These are phyloP conservation scores for Yamadazyma philogaea DNA, from an alignment of 805 yeast genomes.

Conservation along the genomic window DNA sequence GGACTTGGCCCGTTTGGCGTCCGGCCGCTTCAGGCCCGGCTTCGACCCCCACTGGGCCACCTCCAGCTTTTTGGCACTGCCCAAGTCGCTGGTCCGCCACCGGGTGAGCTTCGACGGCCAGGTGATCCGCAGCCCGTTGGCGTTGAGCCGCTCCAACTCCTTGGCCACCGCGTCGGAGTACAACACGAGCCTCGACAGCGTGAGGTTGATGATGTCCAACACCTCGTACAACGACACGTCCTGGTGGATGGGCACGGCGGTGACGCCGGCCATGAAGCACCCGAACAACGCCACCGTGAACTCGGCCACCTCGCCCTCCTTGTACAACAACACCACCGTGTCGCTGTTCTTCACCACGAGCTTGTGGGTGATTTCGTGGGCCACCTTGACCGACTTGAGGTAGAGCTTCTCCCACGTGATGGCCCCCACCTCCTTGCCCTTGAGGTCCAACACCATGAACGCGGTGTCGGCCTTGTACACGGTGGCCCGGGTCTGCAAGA, in stretches of 20 bases:
- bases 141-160: slow-evolving; percentile 62
- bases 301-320: slow-evolving; percentile 79
- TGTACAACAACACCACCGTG: slow-evolving; percentile 79
- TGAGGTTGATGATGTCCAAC: slow-evolving; percentile 63
- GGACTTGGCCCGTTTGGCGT: slow-evolving; percentile 14
- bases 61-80: slow-evolving; percentile 47
- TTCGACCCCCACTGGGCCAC: slow-evolving; percentile 23
- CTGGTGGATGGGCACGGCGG: slow-evolving; percentile 89
- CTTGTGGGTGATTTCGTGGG: slow-evolving; percentile 74
- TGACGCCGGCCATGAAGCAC: slow-evolving; percentile 88
- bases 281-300: slow-evolving; percentile 85
- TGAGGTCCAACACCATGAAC: slow-evolving; percentile 64
- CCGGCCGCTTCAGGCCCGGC: slow-evolving; percentile 13
- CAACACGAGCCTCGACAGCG: slow-evolving; percentile 74
- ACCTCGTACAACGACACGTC: slow-evolving; percentile 68
- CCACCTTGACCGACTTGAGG: slow-evolving; percentile 79
- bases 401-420: slow-evolving; percentile 91
- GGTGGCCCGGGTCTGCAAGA: slow-evolving; percentile 69
- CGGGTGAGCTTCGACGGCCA: slow-evolving; percentile 76
- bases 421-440: slow-evolving; percentile 73
- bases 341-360: slow-evolving; percentile 75
- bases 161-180: slow-evolving; percentile 78
- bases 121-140: slow-evolving; percentile 30
- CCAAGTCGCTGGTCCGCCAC: slow-evolving; percentile 88
- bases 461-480: slow-evolving; percentile 65